phyloP scores from a whole-genome alignment of 1,284 basidiomycete species.

The Fomitiporia mediterranea region DNA sequence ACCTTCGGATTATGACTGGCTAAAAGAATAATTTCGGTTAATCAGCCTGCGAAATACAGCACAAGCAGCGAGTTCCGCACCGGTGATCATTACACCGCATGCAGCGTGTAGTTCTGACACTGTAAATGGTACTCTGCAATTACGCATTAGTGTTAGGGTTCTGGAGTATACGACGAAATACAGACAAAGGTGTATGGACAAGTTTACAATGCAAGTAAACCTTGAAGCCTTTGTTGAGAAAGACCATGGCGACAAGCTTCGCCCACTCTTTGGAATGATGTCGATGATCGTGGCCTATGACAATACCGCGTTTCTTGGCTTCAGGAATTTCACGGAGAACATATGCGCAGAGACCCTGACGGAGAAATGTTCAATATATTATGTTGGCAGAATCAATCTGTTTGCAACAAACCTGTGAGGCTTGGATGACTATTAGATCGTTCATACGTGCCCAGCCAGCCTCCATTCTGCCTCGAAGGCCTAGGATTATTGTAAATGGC shows the following conservation, averaged over 20 bases:
- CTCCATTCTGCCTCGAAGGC: constrained; percentile 77
- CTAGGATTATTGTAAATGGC: constrained; percentile 33
- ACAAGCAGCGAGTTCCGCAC: constrained; percentile 32
- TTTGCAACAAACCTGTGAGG: constrained; percentile 70
- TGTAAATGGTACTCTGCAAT: constrained; percentile 69
- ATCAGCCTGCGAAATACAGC: background rate
- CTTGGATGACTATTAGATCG: constrained; percentile 76
- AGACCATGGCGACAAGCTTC: constrained; percentile 63
- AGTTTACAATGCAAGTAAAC: constrained; percentile 67
- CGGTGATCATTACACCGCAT: constrained; percentile 86
- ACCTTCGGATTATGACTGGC: constrained; percentile 86
- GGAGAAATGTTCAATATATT: background rate
- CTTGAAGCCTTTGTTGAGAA: constrained; percentile 58
- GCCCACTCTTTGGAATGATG: constrained; percentile 78
- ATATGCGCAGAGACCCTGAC: constrained; percentile 79
- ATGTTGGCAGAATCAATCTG: background rate
- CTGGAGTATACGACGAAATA: constrained; percentile 15
- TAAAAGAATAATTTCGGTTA: constrained; percentile 26
- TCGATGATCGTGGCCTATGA: constrained; percentile 80
- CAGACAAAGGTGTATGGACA: constrained; percentile 78
- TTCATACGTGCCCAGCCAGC: constrained; percentile 86
- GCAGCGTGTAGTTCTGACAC: constrained; percentile 63
- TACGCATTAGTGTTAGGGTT: background rate
- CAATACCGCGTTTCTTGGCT: constrained; percentile 59
- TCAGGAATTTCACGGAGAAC: constrained; percentile 47